These are phyloP conservation scores for Blastomyces emzantsi DNA, from an alignment of 2,329 filamentous ascomycete genomes.

Conservation along the genomic window DNA sequence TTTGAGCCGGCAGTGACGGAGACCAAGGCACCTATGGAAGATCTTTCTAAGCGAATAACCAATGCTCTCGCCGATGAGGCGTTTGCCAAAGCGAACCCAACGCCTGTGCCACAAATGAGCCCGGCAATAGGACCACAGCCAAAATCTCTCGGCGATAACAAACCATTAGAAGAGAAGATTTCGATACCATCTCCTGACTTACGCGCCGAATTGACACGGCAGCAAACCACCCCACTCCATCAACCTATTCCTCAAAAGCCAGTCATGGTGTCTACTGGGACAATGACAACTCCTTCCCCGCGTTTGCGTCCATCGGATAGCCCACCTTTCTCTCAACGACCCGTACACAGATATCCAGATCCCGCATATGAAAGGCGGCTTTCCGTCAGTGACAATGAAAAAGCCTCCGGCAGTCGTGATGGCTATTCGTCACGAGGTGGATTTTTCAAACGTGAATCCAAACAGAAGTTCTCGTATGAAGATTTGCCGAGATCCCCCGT, in stretches of 20 bases:
- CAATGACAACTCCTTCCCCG: conserved; percentile 58
- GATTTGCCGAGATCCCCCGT: conserved; percentile 46
- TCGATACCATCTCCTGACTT: conserved; percentile 20
- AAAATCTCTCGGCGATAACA: conserved; percentile 7
- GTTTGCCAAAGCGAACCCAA: conserved; percentile 48
- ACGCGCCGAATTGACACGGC: conserved; percentile 22
- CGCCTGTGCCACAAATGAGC: conserved; percentile 25
- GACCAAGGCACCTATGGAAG: conserved; percentile 38
- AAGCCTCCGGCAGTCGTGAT: conserved; percentile 10
- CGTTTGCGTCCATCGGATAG: conserved; percentile 30
- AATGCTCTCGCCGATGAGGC: conserved; percentile 76
- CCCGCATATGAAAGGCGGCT: conserved; percentile 38
- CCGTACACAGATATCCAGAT: conserved; percentile 49
- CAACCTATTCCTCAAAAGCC: conserved; percentile 42
- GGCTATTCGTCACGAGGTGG: conserved; percentile 4
- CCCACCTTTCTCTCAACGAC: conserved; percentile 26
- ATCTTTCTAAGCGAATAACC: conserved; percentile 58
- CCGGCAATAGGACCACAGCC: conserved; percentile 24
- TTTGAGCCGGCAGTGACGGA: conserved; percentile 55
- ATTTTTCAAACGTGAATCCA: conserved; percentile 24
- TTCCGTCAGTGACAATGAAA: conserved; percentile 28
- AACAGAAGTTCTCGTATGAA: conserved; percentile 43
- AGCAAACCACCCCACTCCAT: conserved; percentile 29
- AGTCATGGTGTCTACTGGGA: conserved; percentile 60
- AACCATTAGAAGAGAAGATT: conserved; percentile 19